Conservation (phyloP, 2,329 filamentous ascomycete species). For the Anisogramma anomala region DNA sequence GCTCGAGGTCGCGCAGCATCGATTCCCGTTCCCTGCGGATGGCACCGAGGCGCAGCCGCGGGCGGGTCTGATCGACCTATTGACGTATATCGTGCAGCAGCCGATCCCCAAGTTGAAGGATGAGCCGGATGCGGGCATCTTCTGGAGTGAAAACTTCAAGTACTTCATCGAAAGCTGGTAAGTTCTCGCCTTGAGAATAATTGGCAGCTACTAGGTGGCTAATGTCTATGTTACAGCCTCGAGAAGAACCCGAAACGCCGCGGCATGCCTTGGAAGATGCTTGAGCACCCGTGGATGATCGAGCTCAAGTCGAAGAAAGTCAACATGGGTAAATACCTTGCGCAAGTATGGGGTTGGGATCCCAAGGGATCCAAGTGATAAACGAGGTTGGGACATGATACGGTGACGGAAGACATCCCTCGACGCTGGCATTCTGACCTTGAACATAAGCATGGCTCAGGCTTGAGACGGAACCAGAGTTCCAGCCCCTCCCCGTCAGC, state of each 20-base stretch:
- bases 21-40: constrained; percentile 95
- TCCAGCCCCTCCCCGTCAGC: no score
- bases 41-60: constrained; percentile 90
- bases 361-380: constrained; percentile 11
- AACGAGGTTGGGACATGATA: no score
- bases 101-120: constrained; percentile 93
- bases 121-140: constrained; percentile 77
- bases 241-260: constrained; percentile 83
- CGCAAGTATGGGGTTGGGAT: constrained; percentile 97
- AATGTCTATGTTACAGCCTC: constrained; percentile 45
- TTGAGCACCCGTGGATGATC: constrained; percentile 97
- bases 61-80: constrained; percentile 82
- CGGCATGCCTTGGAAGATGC: constrained; percentile 95
- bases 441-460: background rate
- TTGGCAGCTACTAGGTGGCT: constrained; percentile 5
- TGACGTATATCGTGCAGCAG: constrained; percentile 96
- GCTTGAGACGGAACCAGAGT: no score
- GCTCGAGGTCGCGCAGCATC: constrained; percentile 97
- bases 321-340: constrained; percentile 91
- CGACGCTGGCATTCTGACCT: background rate
- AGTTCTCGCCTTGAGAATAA: constrained; percentile 28
- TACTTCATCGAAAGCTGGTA: constrained; percentile 99
- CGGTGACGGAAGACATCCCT: background rate
- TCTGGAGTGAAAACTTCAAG: constrained; percentile 96
- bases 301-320: constrained; percentile 95